Base-by-base conservation (phyloP, 768 basidiomycete genomes). In the Goffeauzyma gilvescens region DNA sequence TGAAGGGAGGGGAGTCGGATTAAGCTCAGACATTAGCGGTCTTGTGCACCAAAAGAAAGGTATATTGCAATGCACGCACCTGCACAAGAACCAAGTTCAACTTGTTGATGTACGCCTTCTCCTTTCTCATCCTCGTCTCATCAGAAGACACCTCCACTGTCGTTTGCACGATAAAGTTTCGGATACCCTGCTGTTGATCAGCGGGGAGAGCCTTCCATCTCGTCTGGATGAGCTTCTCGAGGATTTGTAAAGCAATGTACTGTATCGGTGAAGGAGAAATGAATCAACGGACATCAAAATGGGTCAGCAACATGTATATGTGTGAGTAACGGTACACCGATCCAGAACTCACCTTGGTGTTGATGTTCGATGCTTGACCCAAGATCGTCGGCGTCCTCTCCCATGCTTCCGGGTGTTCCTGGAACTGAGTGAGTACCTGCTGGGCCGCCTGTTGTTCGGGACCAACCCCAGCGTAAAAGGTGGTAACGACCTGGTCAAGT, bases 161-260 rank as follows among this genome's bases (percentile, higher is more conserved):
- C 32, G 87, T 73, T 17, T 79, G 81, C 38, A 95, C 84, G 53
- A 98, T 75, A 54, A 96, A 98, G 65, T 96, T 96, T 45, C 89
- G 76, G 50, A 98, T 96, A 40, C 87, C 87, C 71, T 81, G 80
- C 53, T 89, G 72, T 60, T 98, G 89, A 15, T 81, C 84, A 40
- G 85, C 81, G 17, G 93, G 90, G 38, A 98, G 67, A 25, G 86
- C 81, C 68, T 86, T 89, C 93, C 93, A 98, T 53, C 86, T 72
- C 32, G 86, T 93, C 46, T 71, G 75, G 63, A 98, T 85, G 46
- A 98, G 71, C 66, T 80, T 95, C 67, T 96, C 93, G 26, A 98
- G 70, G 60, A 98, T 90, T 66, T 95, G 89, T 41, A 96, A 70
- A 31, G 85, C 90, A 60, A 98, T 86, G 65, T 84, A 96, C 89